A percentile compares a stretch with the other conserved stretches of the same genome.
phyloP scores from a whole-genome alignment of 2,329 filamentous ascomycete genomes.

The Epichloe festucae region DNA sequence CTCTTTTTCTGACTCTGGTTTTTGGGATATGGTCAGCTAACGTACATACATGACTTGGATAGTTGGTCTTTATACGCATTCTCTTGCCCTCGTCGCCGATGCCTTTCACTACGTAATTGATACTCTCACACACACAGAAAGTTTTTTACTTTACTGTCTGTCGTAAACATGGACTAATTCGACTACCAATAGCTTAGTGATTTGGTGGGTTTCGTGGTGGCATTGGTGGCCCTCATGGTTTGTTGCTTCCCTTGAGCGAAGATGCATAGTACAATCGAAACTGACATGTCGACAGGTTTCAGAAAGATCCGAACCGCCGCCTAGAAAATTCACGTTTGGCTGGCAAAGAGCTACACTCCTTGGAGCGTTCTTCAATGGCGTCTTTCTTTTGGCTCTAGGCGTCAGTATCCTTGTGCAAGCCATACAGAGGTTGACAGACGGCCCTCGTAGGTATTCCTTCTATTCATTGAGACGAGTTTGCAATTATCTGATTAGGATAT shows the following conservation, averaged over 20 bases:
- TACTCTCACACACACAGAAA: neutral
- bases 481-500: slow-evolving; percentile 3
- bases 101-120: slow-evolving; percentile 58
- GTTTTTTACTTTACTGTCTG: neutral
- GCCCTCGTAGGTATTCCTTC: slow-evolving; percentile 32
- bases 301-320: slow-evolving; percentile 37
- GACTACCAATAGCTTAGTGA: slow-evolving; percentile 46
- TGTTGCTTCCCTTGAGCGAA: slow-evolving; percentile 8
- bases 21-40: neutral
- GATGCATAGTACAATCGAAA: neutral
- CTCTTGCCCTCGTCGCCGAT: slow-evolving; percentile 61
- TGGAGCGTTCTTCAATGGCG: slow-evolving; percentile 70
- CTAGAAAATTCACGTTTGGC: slow-evolving; percentile 46
- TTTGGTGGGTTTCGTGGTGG: slow-evolving; percentile 54
- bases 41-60: neutral
- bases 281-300: slow-evolving; percentile 28
- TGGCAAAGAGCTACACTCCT: slow-evolving; percentile 64
- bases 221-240: slow-evolving; percentile 51
- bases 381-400: slow-evolving; percentile 58
- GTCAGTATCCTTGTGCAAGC: slow-evolving; percentile 63
- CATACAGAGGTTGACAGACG: slow-evolving; percentile 52
- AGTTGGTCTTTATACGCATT: slow-evolving; percentile 59
- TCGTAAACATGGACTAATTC: no score
- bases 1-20: neutral
- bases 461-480: neutral